These are phyloP conservation scores for Annulohypoxylon maeteangense DNA, from an alignment of 495 filamentous ascomycete species.

Conservation along the genomic window DNA sequence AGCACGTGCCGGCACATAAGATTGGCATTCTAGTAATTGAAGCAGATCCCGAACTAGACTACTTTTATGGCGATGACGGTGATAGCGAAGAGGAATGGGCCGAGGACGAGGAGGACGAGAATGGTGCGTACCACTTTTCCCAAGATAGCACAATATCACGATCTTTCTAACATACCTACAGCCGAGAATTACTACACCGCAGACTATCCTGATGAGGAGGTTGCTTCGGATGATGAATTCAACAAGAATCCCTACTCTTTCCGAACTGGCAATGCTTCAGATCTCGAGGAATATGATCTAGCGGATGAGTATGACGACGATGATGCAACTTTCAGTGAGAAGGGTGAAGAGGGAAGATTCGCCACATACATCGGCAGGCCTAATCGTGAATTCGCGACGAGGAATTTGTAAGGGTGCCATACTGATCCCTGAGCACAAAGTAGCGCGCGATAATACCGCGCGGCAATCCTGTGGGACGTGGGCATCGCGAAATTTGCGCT, in stretches of 20 bases:
- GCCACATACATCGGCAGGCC: conserved; percentile 41
- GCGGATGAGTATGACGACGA: conserved; percentile 37
- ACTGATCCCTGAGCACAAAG: neutral
- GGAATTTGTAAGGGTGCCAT: conserved; percentile 24
- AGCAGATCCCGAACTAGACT: conserved; percentile 61
- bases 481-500: conserved; percentile 15
- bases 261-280: conserved; percentile 56
- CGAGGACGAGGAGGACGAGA: conserved; percentile 67
- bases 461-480: conserved; percentile 24
- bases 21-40: conserved; percentile 65
- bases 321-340: conserved; percentile 39
- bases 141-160: neutral
- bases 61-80: conserved; percentile 59
- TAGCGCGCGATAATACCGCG: conserved; percentile 16
- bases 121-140: conserved; percentile 51
- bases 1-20: conserved; percentile 50
- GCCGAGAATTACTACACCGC: conserved; percentile 65
- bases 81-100: conserved; percentile 59
- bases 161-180: conserved; percentile 37
- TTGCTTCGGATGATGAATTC: conserved; percentile 64
- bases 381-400: conserved; percentile 27
- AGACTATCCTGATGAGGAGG: conserved; percentile 67
- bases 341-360: conserved; percentile 23
- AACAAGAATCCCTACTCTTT: conserved; percentile 58
- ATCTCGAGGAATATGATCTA: conserved; percentile 56